These are phyloP conservation scores for Triadica sebifera DNA, from an alignment of 345 rosid genomes.

Conservation along the genomic window DNA sequence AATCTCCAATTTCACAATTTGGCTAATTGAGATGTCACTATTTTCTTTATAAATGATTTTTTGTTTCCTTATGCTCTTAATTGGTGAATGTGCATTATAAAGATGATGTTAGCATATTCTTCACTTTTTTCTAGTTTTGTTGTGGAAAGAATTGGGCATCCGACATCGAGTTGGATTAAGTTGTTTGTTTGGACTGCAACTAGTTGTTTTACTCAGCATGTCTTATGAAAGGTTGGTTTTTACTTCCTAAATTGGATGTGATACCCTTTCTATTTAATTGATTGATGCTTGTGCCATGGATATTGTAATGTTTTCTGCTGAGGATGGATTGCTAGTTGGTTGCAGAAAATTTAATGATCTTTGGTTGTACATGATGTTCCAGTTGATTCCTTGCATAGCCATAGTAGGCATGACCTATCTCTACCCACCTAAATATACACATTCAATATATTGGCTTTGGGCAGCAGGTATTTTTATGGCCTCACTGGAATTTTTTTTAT, in stretches of 20 bases:
- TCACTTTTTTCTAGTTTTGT: slow-evolving; percentile 80
- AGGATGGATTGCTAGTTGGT: slow-evolving; percentile 46
- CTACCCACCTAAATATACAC: slow-evolving; percentile 69
- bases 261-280: not conserved
- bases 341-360: slow-evolving; percentile 94
- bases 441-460: slow-evolving; percentile 77
- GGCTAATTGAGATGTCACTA: not conserved
- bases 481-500: not conserved
- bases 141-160: slow-evolving; percentile 78
- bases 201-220: slow-evolving; percentile 47
- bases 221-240: slow-evolving; percentile 67
- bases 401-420: slow-evolving; percentile 59
- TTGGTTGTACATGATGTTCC: slow-evolving; percentile 82
- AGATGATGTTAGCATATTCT: slow-evolving; percentile 83
- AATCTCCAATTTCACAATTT: not conserved
- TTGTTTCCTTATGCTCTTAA: slow-evolving; percentile 2
- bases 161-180: slow-evolving; percentile 52
- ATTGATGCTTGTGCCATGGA: slow-evolving; percentile 1
- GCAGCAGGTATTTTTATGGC: slow-evolving; percentile 50
- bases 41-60: not conserved
- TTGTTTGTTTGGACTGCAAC: slow-evolving; percentile 52
- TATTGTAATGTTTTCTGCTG: slow-evolving; percentile 23
- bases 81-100: slow-evolving; percentile 31
- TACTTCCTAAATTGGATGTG: slow-evolving; percentile 3
- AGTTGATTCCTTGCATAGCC: slow-evolving; percentile 65